These are phyloP conservation scores for Fusarium nodosum DNA, from an alignment of 2,329 filamentous ascomycete genomes.

Conservation along the genomic window DNA sequence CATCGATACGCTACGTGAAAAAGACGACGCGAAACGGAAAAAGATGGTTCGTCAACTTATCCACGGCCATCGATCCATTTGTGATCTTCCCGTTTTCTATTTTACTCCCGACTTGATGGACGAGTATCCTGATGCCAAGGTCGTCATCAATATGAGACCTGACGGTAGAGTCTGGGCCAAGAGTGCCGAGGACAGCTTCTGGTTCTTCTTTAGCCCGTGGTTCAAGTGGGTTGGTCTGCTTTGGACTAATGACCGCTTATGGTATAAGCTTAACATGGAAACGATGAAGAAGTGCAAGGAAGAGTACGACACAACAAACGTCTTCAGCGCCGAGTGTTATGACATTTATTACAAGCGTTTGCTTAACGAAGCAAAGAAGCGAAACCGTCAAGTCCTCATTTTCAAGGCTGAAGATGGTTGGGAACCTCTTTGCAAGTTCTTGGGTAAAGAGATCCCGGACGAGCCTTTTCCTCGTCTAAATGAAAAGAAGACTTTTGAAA, in stretches of 20 bases:
- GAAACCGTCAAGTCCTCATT: constrained; percentile 47
- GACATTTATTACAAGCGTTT: constrained; percentile 45
- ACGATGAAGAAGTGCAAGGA: neutral
- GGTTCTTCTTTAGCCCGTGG: constrained; percentile 49
- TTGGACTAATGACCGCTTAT: constrained; percentile 50
- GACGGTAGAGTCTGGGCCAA: constrained; percentile 48
- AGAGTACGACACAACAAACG: neutral
- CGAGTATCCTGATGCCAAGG: constrained; percentile 53
- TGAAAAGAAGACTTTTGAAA: constrained; percentile 35
- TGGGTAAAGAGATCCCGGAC: constrained; percentile 30
- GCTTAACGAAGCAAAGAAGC: constrained; percentile 49
- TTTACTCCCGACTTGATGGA: constrained; percentile 57
- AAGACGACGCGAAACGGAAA: constrained; percentile 45
- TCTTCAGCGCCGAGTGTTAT: constrained; percentile 19
- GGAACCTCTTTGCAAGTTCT: constrained; percentile 59
- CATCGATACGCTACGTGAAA: constrained; percentile 49
- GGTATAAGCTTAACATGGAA: constrained; percentile 45
- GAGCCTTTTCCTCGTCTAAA: constrained; percentile 41
- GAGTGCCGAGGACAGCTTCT: constrained; percentile 47
- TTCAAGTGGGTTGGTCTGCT: constrained; percentile 48
- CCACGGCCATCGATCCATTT: constrained; percentile 49
- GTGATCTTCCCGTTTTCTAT: constrained; percentile 52
- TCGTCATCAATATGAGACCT: constrained; percentile 53
- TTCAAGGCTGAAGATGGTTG: constrained; percentile 57
- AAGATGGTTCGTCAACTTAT: constrained; percentile 52